Conservation (phyloP, 257 asterid genomes). For the Salvia splendens region DNA sequence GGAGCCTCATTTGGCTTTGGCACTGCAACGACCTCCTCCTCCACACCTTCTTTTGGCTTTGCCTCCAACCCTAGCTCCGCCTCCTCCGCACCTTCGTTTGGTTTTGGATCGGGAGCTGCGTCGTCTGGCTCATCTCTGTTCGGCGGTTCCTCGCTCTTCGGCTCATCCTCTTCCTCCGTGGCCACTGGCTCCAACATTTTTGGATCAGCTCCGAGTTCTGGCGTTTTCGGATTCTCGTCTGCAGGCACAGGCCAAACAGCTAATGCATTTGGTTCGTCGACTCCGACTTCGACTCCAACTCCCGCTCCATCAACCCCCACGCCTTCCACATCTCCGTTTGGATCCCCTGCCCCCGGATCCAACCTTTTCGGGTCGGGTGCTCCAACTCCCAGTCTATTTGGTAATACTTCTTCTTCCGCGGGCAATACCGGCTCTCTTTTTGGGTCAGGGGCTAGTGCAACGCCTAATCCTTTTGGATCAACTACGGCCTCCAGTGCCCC, state of each 20-base stretch:
- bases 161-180: constrained; percentile 29
- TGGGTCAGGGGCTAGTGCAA: constrained; percentile 33
- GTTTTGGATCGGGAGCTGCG: constrained; percentile 41
- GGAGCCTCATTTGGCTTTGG: constrained; percentile 47
- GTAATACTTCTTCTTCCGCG: constrained; percentile 39
- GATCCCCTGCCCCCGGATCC: constrained; percentile 47
- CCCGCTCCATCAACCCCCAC: constrained; percentile 32
- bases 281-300: constrained; percentile 26
- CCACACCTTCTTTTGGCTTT: constrained; percentile 34
- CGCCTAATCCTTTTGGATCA: constrained; percentile 37
- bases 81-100: constrained; percentile 45
- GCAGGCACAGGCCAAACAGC: constrained; percentile 33
- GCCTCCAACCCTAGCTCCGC: constrained; percentile 46
- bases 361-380: constrained; percentile 45
- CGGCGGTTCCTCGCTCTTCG: constrained; percentile 33
- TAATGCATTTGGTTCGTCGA: constrained; percentile 33
- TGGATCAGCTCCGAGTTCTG: constrained; percentile 31
- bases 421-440: constrained; percentile 37
- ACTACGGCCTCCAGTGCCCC: constrained; percentile 28
- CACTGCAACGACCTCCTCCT: constrained; percentile 38
- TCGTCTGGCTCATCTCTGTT: constrained; percentile 33
- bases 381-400: constrained; percentile 43
- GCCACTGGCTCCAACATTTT: constrained; percentile 9
- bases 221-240: constrained; percentile 40
- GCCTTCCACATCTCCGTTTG: constrained; percentile 46